Base-by-base conservation (phyloP, 129 eudicot species). In the Saposhnikovia divaricata region DNA sequence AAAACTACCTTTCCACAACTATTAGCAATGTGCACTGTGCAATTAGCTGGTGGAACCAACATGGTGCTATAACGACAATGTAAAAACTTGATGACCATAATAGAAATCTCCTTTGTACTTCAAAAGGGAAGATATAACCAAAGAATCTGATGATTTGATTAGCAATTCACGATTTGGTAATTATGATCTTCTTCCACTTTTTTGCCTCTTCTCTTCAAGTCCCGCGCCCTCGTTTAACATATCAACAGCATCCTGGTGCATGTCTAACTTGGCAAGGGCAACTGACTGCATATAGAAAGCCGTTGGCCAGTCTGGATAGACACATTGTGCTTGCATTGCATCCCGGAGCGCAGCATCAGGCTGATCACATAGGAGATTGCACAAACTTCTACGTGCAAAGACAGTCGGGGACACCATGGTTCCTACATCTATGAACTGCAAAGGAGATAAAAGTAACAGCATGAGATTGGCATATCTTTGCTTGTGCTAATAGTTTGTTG, bases 241-340 rank as follows among this genome's bases (percentile, higher is more conserved):
- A 83, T 92, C 97, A 28, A 83, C 85, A 27, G 97, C 86, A 72
- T 92, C 97, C 78, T 89, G 93, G 78, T 92, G 92, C 97, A 92
- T 92, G 79, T 88, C 92, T 51, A 92, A 86, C 84, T 92, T 92
- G 28, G 84, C 85, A 27, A 92, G 92, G 79, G 97, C 97, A 31
- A 89, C 97, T 10, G 94, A 89, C 42, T 92, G 97, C 97, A 92
- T 92, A 87, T 88, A 92, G 76, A 92, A 92, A 27, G 97, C 92
- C 3, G 92, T 92, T 3, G 97, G 97, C 97, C 97, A 92, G 70
- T 89, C 92, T 4, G 92, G 92, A 75, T 88, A 84, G 69, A 92
- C 95, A 42, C 87, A 86, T 68, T 92, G 97, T 45, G 97, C 97
- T 86, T 92, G 97, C 97, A 92, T 92, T 42, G 97, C 97, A 71